Conservation (phyloP, 768 basidiomycete species). For the Pisolithus orientalis region DNA sequence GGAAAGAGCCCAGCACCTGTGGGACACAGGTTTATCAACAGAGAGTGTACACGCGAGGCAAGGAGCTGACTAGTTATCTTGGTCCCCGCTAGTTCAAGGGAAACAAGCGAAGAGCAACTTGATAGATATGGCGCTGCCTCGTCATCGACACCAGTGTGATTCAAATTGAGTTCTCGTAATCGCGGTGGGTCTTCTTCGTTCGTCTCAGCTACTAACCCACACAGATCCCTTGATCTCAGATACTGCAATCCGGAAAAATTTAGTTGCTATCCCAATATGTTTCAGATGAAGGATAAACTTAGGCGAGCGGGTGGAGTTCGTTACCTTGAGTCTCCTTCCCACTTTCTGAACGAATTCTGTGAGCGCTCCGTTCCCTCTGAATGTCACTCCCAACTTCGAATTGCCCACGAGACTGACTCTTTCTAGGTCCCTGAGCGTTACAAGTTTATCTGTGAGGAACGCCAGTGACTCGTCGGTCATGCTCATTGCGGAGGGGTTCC, state of each 20-base stretch:
- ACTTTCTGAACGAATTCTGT: constrained; percentile 42
- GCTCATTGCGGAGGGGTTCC: constrained; percentile 46
- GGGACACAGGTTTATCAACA: background rate
- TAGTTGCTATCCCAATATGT: constrained; percentile 35
- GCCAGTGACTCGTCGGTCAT: constrained; percentile 46
- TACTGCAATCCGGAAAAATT: constrained; percentile 51
- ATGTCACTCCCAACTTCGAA: constrained; percentile 44
- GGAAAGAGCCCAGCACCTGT: constrained; percentile 48
- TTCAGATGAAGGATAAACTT: too few relatives aligned
- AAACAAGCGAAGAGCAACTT: constrained; percentile 40
- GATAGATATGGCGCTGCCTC: constrained; percentile 46
- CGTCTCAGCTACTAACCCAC: constrained; percentile 34
- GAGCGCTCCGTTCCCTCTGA: constrained; percentile 32
- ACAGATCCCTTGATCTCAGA: constrained; percentile 46
- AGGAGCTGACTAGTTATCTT: constrained; percentile 48
- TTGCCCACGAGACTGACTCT: constrained; percentile 60
- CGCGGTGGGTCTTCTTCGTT: constrained; percentile 22
- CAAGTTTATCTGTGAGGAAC: constrained; percentile 37
- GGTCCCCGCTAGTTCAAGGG: constrained; percentile 50
- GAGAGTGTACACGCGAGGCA: background rate
- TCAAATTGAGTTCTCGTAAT: constrained; percentile 47
- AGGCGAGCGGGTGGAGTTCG: constrained; percentile 2
- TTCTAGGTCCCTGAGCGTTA: constrained; percentile 34
- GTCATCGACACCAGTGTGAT: constrained; percentile 59
- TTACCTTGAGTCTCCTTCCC: constrained; percentile 55